phyloP scores from a whole-genome alignment of 2,329 filamentous ascomycete genomes.

The Botrytis squamosa region DNA sequence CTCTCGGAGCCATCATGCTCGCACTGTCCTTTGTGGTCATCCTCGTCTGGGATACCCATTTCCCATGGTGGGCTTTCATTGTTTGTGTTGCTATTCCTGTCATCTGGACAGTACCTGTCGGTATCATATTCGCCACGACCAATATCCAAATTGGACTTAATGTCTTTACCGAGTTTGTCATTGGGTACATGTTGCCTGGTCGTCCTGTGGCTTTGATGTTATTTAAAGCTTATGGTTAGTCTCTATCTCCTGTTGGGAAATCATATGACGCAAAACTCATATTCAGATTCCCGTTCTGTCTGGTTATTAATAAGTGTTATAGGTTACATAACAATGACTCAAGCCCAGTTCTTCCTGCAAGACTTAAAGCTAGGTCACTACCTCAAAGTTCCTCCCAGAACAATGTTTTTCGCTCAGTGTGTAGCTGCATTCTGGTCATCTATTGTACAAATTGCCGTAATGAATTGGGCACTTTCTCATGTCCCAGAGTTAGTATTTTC shows the following conservation, averaged over 20 bases:
- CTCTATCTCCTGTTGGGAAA: too few relatives aligned
- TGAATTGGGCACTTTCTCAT: conserved; percentile 58
- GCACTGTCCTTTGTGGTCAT: conserved; percentile 40
- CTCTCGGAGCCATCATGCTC: conserved; percentile 50
- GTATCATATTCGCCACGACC: conserved; percentile 48
- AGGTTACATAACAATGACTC: conserved; percentile 47
- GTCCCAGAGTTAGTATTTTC: conserved; percentile 49
- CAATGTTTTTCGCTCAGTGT: conserved; percentile 58
- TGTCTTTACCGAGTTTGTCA: conserved; percentile 50
- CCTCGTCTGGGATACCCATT: conserved; percentile 30
- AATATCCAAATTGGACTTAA: conserved; percentile 50
- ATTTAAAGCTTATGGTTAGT: conserved; percentile 35
- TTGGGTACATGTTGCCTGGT: conserved; percentile 52
- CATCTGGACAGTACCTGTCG: conserved; percentile 38
- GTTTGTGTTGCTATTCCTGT: conserved; percentile 38
- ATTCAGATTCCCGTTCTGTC: too few relatives aligned
- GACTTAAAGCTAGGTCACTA: conserved; percentile 54
- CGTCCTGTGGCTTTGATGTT: conserved; percentile 51
- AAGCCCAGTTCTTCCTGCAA: conserved; percentile 48
- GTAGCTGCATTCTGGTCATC: conserved; percentile 53
- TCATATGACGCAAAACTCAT: background rate
- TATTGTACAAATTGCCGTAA: conserved; percentile 62
- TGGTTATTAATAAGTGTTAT: background rate
- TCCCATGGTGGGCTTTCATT: conserved; percentile 41
- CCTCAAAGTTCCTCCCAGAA: conserved; percentile 48